A percentile compares a stretch with the other conserved stretches of the same genome.
These are phyloP conservation scores for Cladophialophora exuberans DNA, from an alignment of 2,329 filamentous ascomycete genomes.

Conservation along the genomic window DNA sequence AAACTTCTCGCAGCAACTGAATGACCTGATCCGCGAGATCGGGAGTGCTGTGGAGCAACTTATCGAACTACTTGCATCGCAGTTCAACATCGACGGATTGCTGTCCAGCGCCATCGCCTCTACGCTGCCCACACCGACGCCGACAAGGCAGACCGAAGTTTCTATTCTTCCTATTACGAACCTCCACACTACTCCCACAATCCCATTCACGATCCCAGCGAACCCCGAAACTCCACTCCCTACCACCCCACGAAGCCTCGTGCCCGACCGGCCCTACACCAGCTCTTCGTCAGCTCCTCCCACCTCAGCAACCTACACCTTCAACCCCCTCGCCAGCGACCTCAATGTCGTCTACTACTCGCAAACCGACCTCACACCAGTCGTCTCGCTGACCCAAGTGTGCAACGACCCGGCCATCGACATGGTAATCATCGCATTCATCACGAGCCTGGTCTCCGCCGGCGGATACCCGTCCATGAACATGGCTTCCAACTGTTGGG, in stretches of 20 bases:
- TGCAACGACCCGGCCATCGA: constrained; percentile 36
- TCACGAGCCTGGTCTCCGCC: constrained; percentile 28
- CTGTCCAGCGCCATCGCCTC: not conserved
- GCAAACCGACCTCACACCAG: constrained; percentile 30
- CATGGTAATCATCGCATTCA: constrained; percentile 38
- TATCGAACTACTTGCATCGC: constrained; percentile 12
- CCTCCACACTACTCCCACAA: not conserved
- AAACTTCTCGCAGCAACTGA: constrained; percentile 16
- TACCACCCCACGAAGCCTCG: not conserved
- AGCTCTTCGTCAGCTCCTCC: not conserved
- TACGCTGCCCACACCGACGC: not conserved
- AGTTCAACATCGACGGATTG: constrained; percentile 12
- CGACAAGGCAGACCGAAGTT: not conserved
- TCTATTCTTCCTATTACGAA: constrained; percentile 20
- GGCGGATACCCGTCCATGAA: constrained; percentile 34
- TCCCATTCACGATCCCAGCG: not conserved
- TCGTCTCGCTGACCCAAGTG: constrained; percentile 30
- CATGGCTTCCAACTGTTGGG: constrained; percentile 35
- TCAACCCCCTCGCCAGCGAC: constrained; percentile 24
- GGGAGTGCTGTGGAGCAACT: constrained; percentile 15
- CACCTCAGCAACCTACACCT: constrained; percentile 8
- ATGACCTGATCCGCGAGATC: constrained; percentile 9
- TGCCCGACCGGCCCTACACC: not conserved
- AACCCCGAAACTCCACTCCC: not conserved
- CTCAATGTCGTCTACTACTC: constrained; percentile 36